Evolutionary conservation across 306 rosid species (phyloP).

Genomic region (Elaeagnus macrophylla): DNA sequence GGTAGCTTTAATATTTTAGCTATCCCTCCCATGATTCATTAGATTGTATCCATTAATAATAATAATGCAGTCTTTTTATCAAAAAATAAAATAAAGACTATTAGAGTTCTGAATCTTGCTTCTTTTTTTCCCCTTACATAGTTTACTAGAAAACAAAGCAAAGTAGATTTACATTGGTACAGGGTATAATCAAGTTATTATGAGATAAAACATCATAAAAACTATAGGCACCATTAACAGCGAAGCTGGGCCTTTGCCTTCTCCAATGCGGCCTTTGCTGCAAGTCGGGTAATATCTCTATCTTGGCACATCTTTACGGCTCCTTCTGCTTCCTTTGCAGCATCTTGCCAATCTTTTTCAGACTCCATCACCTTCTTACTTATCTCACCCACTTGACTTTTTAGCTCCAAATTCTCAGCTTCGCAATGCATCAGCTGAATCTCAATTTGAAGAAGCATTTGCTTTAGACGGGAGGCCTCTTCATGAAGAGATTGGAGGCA

Average conservation of each 20-base stretch:
- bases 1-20: no score
- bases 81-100: no score
- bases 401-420: conserved; percentile 15
- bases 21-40: no score
- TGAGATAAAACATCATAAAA: no score
- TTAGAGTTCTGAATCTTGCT: no score
- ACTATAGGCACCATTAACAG: no score
- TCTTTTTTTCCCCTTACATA: no score
- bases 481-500: conserved; percentile 6
- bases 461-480: conserved; percentile 5
- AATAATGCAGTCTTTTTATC: no score
- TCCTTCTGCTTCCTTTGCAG: conserved; percentile 6
- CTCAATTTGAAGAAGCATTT: conserved; percentile 6
- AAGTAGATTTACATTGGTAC: no score
- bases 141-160: no score
- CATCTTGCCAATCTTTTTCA: conserved; percentile 4
- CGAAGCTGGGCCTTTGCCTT: conserved; percentile 14
- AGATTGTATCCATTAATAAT: no score
- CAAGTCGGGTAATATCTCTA: conserved; percentile 9
- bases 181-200: no score
- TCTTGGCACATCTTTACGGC: neutral
- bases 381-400: conserved; percentile 1
- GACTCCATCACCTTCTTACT: conserved; percentile 4
- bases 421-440: conserved; percentile 12
- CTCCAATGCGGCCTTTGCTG: conserved; percentile 17